These are phyloP conservation scores for Platanthera zijinensis DNA, from an alignment of 106 monocot genomes.

Conservation along the genomic window DNA sequence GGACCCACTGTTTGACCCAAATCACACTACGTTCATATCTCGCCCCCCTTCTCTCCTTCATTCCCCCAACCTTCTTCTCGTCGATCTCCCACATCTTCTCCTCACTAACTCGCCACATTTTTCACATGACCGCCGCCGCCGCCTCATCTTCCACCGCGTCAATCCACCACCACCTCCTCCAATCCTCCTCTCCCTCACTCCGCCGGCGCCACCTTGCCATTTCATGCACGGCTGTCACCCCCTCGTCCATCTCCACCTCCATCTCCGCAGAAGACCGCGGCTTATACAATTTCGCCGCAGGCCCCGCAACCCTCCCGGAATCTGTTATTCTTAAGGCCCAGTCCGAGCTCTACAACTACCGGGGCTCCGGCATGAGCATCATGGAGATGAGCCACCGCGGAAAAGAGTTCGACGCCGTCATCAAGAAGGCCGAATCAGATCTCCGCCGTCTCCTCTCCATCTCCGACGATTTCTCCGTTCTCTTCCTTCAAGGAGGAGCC, in stretches of 20 bases:
- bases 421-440: slow-evolving; percentile 93
- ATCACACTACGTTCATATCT: no score
- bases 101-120: not conserved
- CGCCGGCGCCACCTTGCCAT: slow-evolving; percentile 10
- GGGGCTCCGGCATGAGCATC: slow-evolving; percentile 85
- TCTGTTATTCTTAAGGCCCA: slow-evolving; percentile 79
- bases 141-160: slow-evolving; percentile 5
- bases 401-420: slow-evolving; percentile 84
- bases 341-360: slow-evolving; percentile 77
- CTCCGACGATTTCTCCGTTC: slow-evolving; percentile 61
- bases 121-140: slow-evolving; percentile 9
- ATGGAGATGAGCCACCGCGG: slow-evolving; percentile 98
- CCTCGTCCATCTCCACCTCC: slow-evolving; percentile 15
- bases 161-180: slow-evolving; percentile 5
- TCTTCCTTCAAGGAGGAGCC: slow-evolving; percentile 95
- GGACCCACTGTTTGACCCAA: no score
- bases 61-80: no score
- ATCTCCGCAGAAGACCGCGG: slow-evolving; percentile 10
- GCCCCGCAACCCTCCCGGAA: slow-evolving; percentile 89
- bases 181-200: not conserved
- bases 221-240: slow-evolving; percentile 49
- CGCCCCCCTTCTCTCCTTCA: no score
- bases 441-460: slow-evolving; percentile 72
- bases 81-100: no score
- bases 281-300: slow-evolving; percentile 94